phyloP scores from a whole-genome alignment of 305 asterid genomes.

The Withania somnifera region DNA sequence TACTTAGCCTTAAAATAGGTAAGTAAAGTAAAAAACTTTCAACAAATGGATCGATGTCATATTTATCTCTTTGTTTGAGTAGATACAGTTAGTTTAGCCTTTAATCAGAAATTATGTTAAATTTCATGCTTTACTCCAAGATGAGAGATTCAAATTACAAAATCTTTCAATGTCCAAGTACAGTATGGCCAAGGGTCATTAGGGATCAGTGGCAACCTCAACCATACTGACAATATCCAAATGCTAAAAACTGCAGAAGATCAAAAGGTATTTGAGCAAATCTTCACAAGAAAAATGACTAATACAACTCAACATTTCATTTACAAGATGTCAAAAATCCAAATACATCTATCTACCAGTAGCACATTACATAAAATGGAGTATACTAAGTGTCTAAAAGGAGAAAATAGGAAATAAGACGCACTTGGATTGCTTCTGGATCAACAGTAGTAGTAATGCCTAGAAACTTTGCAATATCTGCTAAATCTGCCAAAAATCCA shows the following conservation, averaged over 20 bases:
- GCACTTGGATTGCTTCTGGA: conserved; percentile 89
- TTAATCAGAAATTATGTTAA: background rate
- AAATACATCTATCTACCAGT: background rate
- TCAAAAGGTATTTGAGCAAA: background rate
- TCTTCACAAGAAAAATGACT: background rate
- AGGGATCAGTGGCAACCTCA: background rate
- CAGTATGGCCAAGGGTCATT: background rate
- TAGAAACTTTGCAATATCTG: conserved; percentile 93
- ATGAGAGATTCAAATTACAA: background rate
- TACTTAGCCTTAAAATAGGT: background rate
- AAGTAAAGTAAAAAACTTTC: background rate
- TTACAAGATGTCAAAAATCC: background rate
- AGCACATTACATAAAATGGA: background rate
- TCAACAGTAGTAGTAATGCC: conserved; percentile 81
- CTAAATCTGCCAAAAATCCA: conserved; percentile 56
- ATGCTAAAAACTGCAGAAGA: background rate
- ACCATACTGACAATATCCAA: background rate
- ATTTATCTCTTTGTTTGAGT: background rate
- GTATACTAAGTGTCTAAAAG: background rate
- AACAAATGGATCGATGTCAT: background rate
- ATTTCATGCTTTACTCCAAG: background rate
- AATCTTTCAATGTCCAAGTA: background rate
- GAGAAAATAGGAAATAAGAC: conserved; percentile 15
- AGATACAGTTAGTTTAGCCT: background rate
- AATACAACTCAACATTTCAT: background rate